phyloP scores from a whole-genome alignment of 495 filamentous ascomycete species.

The Xylaria castorea region DNA sequence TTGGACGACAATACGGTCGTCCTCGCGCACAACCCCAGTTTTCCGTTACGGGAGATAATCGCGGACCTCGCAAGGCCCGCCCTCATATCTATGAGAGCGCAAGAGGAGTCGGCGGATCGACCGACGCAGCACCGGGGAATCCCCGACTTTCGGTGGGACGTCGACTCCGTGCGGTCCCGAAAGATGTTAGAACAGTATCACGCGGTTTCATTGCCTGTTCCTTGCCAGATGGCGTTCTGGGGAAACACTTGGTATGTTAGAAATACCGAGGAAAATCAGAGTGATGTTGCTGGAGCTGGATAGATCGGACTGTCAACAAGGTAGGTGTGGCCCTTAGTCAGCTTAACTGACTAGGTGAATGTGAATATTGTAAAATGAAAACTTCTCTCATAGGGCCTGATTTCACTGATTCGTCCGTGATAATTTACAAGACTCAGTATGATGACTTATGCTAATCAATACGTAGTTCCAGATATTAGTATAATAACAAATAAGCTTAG shows the following conservation, averaged over 20 bases:
- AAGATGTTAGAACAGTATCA: conserved; percentile 1
- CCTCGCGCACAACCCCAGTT: conserved; percentile 43
- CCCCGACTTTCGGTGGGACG: background rate
- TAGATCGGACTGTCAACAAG: background rate
- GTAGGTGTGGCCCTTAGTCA: background rate
- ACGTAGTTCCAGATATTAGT: background rate
- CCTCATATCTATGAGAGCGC: background rate
- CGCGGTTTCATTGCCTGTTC: background rate
- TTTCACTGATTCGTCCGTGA: background rate
- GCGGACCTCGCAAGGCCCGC: conserved; percentile 48
- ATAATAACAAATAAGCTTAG: background rate
- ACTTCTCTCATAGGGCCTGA: background rate
- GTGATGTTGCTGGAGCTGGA: background rate
- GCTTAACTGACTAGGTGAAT: background rate
- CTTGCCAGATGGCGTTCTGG: background rate
- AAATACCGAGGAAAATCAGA: background rate
- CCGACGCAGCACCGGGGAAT: background rate
- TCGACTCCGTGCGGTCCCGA: background rate
- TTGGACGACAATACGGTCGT: conserved; percentile 47
- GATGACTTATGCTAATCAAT: background rate
- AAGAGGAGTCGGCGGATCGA: background rate
- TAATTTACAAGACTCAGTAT: background rate
- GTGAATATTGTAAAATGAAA: background rate
- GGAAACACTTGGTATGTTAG: conserved; percentile 13
- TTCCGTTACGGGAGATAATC: conserved; percentile 43